Conservation (phyloP, 2,329 filamentous ascomycete genomes). For the Mollisia scopiformis region DNA sequence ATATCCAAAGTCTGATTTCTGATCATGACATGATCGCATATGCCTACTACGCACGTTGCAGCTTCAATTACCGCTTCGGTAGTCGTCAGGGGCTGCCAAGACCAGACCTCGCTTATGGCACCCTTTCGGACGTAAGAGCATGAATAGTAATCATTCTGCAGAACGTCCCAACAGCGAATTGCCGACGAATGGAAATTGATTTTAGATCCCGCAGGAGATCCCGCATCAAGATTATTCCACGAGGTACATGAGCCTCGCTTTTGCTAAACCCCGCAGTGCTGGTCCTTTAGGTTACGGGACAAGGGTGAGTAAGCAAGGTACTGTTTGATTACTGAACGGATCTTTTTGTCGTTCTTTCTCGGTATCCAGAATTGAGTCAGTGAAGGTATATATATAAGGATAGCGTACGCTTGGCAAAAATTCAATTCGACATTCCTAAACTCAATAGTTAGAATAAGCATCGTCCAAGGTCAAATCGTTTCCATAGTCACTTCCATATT, state of each 20-base stretch:
- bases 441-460: no score
- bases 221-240: constrained; percentile 1
- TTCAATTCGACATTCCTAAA: no score
- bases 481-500: no score
- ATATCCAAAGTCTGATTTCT: neutral
- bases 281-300: neutral
- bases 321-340: neutral
- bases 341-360: no score
- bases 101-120: neutral
- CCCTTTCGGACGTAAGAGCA: neutral
- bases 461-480: neutral
- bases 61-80: neutral
- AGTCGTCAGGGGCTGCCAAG: neutral
- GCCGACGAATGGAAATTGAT: no score
- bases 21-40: neutral
- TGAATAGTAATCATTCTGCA: constrained; percentile 4
- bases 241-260: neutral
- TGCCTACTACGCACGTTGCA: neutral
- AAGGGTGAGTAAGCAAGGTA: neutral
- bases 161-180: neutral
- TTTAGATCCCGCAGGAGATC: neutral
- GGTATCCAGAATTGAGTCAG: no score
- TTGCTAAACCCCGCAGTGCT: neutral
- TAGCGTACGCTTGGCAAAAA: neutral
- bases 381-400: no score